Evolutionary conservation across 2,329 filamentous ascomycete genomes (phyloP).

Genomic region (Blumeria graminis): DNA sequence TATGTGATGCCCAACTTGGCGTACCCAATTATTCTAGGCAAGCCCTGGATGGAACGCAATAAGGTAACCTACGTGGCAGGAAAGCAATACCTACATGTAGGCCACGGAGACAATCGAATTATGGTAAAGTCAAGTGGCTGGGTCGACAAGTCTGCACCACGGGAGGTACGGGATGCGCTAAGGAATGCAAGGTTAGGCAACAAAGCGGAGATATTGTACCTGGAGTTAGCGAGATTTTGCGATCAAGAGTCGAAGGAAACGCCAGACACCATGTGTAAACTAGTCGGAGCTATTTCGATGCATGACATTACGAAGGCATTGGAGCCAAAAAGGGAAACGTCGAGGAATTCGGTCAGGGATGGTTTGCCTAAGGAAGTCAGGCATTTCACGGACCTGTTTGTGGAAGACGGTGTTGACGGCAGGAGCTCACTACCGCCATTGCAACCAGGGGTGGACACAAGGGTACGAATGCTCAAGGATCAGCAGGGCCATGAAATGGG

Average conservation of each 20-base stretch:
- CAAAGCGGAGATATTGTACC: too few species aligned
- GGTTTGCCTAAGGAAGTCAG: neutral
- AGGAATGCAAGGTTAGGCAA: too few species aligned
- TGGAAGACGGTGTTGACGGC: neutral
- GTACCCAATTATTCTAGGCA: neutral
- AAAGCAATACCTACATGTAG: neutral
- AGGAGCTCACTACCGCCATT: neutral
- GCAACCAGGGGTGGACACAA: neutral
- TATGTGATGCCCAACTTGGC: neutral
- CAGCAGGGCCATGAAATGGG: neutral
- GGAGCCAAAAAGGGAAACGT: neutral
- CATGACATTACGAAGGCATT: neutral
- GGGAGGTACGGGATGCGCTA: neutral
- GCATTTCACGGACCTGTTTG: neutral
- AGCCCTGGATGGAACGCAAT: neutral
- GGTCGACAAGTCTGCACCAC: neutral
- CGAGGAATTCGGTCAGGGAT: neutral
- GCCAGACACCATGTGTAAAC: too few species aligned
- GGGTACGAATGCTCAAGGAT: neutral
- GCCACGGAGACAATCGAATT: neutral
- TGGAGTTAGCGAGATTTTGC: too few species aligned
- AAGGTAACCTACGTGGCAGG: neutral
- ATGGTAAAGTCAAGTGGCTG: neutral
- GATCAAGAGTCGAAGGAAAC: too few species aligned
- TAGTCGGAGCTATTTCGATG: neutral